Base-by-base conservation (phyloP, 2,329 filamentous ascomycete genomes). In the Tolypocladium amazonense region DNA sequence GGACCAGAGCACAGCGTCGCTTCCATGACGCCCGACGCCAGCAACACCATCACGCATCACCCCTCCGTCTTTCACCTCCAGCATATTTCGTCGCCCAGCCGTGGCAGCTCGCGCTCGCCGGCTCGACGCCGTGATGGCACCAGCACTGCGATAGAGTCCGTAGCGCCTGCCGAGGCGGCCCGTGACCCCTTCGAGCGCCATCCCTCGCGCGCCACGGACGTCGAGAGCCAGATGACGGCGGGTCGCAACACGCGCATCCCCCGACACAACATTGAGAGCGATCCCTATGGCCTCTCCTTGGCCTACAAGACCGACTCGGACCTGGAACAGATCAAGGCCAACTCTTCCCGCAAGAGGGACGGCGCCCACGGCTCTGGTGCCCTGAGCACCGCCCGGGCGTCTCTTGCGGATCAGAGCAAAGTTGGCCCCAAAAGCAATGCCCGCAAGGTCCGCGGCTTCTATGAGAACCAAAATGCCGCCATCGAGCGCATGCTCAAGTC, bases 401-500 rank as follows among this genome's bases (percentile, higher is more conserved):
- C 47, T 4, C 20, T 41, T 18, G 50, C 33, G n/a, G n/a, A 50
- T 14, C 20, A 25, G 20, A 27, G 52, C 23, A 65, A 64, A 37
- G 54, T 65, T 3, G 65, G 66, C 11, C 67, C 69, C 30, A 71
- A 67, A 58, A 60, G 65, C 43, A 73, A 74, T 53, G 72, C 81
- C 18, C 80, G 77, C 64, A 86, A 83, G 68, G 72, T 97, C 20
- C 82, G 89, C 68, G 83, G 85, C 57, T 97, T 97, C 77, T 97
- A 97, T 79, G 84, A 90, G 71, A 81, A 81, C 37, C 93, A 99
- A 71, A 99, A 99, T 71, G 90, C 92, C 72, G 92, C 90, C 67
- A 99, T 99, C 65, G 86, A 96, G 76, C 85, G 90, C 14, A 83
- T 97, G 75, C 81, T 97, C 65, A 97, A 96, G 76, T 88, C 89